A percentile compares a stretch with the other conserved stretches of the same genome.
Evolutionary conservation across 768 basidiomycete species (phyloP).

Genomic region (Lyophyllum shimeji): DNA sequence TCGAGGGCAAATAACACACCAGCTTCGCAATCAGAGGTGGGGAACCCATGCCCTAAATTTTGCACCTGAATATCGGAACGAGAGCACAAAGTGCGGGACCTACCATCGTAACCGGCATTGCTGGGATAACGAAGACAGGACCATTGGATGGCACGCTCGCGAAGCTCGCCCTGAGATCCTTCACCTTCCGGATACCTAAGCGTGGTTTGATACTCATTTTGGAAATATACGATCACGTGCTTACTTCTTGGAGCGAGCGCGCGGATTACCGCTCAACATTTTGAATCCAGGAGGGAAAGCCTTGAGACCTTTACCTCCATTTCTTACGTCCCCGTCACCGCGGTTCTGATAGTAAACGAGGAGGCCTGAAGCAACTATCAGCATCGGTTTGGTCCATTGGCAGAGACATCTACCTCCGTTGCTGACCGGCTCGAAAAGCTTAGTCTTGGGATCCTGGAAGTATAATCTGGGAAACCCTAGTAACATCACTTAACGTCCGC

Average conservation of each 20-base stretch:
- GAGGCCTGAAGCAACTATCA: constrained; percentile 25
- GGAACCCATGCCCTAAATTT: constrained; percentile 34
- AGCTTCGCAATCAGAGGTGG: constrained; percentile 41
- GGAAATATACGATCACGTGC: neutral
- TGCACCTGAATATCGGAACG: neutral
- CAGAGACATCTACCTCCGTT: constrained; percentile 30
- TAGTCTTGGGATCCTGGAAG: constrained; percentile 38
- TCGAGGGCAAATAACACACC: constrained; percentile 1
- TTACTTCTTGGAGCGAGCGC: constrained; percentile 34
- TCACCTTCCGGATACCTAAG: constrained; percentile 26
- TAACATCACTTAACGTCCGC: neutral
- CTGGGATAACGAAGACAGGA: constrained; percentile 39
- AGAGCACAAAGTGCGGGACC: neutral
- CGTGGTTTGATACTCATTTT: neutral
- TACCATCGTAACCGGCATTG: constrained; percentile 28
- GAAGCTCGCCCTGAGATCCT: constrained; percentile 40
- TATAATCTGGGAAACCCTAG: constrained; percentile 43
- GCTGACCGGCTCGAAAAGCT: constrained; percentile 33
- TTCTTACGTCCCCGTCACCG: constrained; percentile 33
- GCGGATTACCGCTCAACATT: constrained; percentile 42
- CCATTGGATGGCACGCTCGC: constrained; percentile 39
- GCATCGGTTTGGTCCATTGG: neutral
- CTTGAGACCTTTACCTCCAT: constrained; percentile 39
- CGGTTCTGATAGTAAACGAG: constrained; percentile 44
- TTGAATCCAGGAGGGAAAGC: constrained; percentile 43